Evolutionary conservation across 1,139 yeast genomes (phyloP).

Genomic region (Taphrina flavorubra): DNA sequence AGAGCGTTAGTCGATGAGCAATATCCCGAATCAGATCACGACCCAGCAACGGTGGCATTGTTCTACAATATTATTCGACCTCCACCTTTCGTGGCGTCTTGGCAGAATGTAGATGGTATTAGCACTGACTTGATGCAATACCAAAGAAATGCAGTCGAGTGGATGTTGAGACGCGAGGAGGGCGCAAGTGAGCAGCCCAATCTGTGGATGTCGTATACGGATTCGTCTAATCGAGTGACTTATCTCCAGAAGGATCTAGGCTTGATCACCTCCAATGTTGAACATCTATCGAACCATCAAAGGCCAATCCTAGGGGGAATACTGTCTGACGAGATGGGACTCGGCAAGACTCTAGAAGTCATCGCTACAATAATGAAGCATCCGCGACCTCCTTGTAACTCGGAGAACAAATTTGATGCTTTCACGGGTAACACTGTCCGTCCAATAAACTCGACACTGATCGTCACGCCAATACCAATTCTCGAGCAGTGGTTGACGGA

Average conservation of each 20-base stretch:
- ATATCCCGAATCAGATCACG: conserved; percentile 12
- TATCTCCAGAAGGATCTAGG: conserved; percentile 27
- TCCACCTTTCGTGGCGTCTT: conserved; percentile 4
- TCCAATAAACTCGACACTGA: conserved; percentile 71
- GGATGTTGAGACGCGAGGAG: conserved; percentile 43
- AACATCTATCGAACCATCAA: not conserved
- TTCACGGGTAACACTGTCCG: conserved; percentile 59
- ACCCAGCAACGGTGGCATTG: conserved; percentile 19
- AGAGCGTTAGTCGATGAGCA: conserved; percentile 9
- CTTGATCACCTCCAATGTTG: conserved; percentile 4
- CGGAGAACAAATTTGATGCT: conserved; percentile 52
- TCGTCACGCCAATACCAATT: conserved; percentile 84
- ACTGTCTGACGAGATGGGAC: conserved; percentile 69
- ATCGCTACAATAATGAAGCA: conserved; percentile 68
- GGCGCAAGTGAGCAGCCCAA: conserved; percentile 11
- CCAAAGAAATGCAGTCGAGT: conserved; percentile 42
- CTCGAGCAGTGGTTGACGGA: conserved; percentile 84
- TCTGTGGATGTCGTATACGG: conserved; percentile 25
- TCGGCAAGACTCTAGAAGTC: conserved; percentile 90
- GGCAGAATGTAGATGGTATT: conserved; percentile 22
- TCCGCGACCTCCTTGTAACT: conserved; percentile 54
- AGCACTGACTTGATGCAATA: conserved; percentile 43
- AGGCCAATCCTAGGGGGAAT: conserved; percentile 42
- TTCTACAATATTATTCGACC: conserved; percentile 19
- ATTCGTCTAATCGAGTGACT: not conserved